These are phyloP conservation scores for Eutrema salsugineum DNA, from an alignment of 441 rosid species.

Conservation along the genomic window DNA sequence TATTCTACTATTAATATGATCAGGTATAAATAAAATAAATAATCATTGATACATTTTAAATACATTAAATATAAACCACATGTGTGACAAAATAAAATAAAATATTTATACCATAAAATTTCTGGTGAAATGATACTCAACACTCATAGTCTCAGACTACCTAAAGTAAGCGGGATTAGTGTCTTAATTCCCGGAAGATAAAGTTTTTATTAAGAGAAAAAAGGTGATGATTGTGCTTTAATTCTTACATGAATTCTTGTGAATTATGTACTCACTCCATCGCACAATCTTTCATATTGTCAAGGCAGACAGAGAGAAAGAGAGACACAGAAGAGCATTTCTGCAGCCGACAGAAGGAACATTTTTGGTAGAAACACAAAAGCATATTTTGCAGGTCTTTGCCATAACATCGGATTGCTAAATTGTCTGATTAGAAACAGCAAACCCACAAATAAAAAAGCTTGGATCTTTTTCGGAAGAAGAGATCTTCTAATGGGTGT, in stretches of 20 bases:
- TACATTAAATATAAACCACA: not conserved
- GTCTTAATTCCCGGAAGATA: constrained; percentile 32
- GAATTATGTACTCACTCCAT: constrained; percentile 35
- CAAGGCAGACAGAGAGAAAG: constrained; percentile 7
- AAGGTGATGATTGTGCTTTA: constrained; percentile 36
- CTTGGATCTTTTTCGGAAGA: not conserved
- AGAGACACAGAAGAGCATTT: constrained; percentile 20
- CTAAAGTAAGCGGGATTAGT: constrained; percentile 27
- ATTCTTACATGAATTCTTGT: constrained; percentile 48
- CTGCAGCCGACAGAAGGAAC: constrained; percentile 26
- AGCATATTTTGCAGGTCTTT: constrained; percentile 17
- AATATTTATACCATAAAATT: not conserved
- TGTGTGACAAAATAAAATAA: not conserved
- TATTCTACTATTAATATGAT: not conserved
- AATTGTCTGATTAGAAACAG: constrained; percentile 4
- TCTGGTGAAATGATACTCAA: not conserved
- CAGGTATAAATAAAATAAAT: not conserved
- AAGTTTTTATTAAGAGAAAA: not conserved
- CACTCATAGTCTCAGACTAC: constrained; percentile 19
- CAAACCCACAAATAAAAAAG: not conserved
- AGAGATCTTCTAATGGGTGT: constrained; percentile 57
- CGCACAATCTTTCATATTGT: constrained; percentile 17
- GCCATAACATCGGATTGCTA: constrained; percentile 16
- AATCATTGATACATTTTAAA: not conserved
- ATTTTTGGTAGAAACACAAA: constrained; percentile 18